Conservation (phyloP, 306 rosid genomes). For the Pterocarpus macrocarpus region DNA sequence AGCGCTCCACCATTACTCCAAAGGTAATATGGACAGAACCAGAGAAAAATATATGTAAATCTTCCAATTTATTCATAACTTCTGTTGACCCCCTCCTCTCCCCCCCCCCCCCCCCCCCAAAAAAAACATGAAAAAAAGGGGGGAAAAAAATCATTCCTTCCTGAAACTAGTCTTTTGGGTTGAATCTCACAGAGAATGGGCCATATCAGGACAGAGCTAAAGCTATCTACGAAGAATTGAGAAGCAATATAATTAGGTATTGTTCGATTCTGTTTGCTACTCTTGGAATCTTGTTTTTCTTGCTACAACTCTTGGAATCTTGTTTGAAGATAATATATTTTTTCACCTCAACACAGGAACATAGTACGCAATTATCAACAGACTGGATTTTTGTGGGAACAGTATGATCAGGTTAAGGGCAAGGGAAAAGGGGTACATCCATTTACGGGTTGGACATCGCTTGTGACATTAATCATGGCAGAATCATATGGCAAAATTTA, state of each 20-base stretch:
- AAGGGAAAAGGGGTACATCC: conserved; percentile 89
- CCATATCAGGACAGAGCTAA: conserved; percentile 80
- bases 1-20: conserved; percentile 88
- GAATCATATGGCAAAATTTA: conserved; percentile 70
- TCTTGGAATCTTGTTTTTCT: not conserved
- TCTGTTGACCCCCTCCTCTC: not conserved
- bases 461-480: conserved; percentile 83
- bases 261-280: conserved; percentile 16
- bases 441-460: conserved; percentile 96
- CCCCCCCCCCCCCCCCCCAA: not conserved
- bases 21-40: conserved; percentile 56
- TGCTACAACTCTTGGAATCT: not conserved
- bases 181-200: conserved; percentile 68
- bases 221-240: conserved; percentile 72
- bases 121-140: too few species aligned
- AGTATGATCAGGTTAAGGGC: conserved; percentile 82
- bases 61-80: not conserved
- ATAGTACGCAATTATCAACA: conserved; percentile 70
- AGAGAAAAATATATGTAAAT: conserved; percentile 42
- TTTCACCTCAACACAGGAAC: conserved; percentile 46
- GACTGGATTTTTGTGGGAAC: conserved; percentile 92
- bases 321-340: not conserved
- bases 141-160: not conserved
- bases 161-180: conserved; percentile 34
- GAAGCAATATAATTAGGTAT: conserved; percentile 86